Conservation (phyloP, 73 alveolate genomes). For the Blepharisma japonicum region DNA sequence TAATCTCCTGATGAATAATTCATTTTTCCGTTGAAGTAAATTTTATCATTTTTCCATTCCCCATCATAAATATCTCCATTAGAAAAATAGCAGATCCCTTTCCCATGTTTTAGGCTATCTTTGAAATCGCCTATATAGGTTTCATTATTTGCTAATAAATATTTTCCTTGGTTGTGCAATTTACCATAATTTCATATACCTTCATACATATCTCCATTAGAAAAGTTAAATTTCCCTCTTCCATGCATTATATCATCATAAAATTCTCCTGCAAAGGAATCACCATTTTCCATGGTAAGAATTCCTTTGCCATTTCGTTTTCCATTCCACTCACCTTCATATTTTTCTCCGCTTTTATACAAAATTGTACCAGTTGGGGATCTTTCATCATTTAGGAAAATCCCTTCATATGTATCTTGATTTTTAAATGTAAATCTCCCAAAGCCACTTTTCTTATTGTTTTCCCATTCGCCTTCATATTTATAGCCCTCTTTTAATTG, state of each 20-base stretch:
- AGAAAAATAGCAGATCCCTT: slow-evolving; percentile 27
- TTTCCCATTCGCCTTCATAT: too few species aligned
- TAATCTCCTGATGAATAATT: slow-evolving; percentile 36
- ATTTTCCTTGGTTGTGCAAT: background rate
- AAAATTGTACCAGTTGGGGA: too few species aligned
- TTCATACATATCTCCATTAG: slow-evolving; percentile 46
- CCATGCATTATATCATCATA: slow-evolving; percentile 71
- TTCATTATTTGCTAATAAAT: background rate
- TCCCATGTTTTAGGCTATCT: slow-evolving; percentile 26
- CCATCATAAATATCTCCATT: slow-evolving; percentile 37
- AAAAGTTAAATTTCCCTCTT: slow-evolving; percentile 40
- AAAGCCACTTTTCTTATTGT: too few species aligned
- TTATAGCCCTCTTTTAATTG: slow-evolving; percentile 6
- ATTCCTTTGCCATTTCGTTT: slow-evolving; percentile 38
- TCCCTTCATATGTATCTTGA: too few species aligned
- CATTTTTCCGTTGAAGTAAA: slow-evolving; percentile 39
- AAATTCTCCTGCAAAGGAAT: slow-evolving; percentile 36
- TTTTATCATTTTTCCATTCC: slow-evolving; percentile 41
- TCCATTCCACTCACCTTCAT: slow-evolving; percentile 35
- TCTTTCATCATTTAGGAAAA: too few species aligned
- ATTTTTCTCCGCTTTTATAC: slow-evolving; percentile 24
- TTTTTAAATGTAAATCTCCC: too few species aligned
- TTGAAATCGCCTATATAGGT: slow-evolving; percentile 8
- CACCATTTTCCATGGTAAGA: slow-evolving; percentile 34
- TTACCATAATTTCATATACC: slow-evolving; percentile 7